Base-by-base conservation (phyloP, 176 grass and related monocot genomes). In the Panicum miliaceum region DNA sequence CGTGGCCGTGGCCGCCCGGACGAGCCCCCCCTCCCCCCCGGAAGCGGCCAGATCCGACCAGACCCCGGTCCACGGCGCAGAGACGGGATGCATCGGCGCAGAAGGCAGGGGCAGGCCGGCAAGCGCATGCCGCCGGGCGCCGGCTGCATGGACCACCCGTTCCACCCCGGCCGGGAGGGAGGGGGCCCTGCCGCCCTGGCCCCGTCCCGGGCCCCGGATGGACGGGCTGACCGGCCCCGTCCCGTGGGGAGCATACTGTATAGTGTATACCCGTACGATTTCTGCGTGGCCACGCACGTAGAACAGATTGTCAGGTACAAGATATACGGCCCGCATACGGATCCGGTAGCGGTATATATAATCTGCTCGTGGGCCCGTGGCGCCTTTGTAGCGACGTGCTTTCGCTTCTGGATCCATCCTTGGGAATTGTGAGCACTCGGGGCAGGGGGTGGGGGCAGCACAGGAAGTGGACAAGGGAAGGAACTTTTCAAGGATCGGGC, bases 61-160 rank as follows among this genome's bases (percentile, higher is more conserved):
- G 88, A 90, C 73, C 79, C 79, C 88, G 84, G 88, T 90, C 84
- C 88, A 90, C 88, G 84, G 84, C 66, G 79, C 88, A 86, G 80
- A 70, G 88, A 42, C 88, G 82, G 46, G 46, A 68, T 78, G 68
- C 73, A 77, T 63, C 84, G 78, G 22, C 73, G 88, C 79, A 66
- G 84, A 65, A 26, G 87, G 82, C 85, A 83, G 59, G 59, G 22
- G 11, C 20, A 1, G 73, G 56, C 79, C 41, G 57, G 56, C 81
- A 36, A 10, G 64, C 83, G 71, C 48, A 68, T 53, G 83, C 76
- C 52, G 83, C 76, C 52, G 38, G 23, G 57, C 47, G 42, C 72
- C 27, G 29, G 50, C 42, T 43, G 57, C 68, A 32, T 83, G 89
- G 89, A 84, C 89, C 89, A 60, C 29, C 10, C 8, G 7, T 11